phyloP scores from a whole-genome alignment of 345 rosid species.

The Bruguiera gymnorhiza region DNA sequence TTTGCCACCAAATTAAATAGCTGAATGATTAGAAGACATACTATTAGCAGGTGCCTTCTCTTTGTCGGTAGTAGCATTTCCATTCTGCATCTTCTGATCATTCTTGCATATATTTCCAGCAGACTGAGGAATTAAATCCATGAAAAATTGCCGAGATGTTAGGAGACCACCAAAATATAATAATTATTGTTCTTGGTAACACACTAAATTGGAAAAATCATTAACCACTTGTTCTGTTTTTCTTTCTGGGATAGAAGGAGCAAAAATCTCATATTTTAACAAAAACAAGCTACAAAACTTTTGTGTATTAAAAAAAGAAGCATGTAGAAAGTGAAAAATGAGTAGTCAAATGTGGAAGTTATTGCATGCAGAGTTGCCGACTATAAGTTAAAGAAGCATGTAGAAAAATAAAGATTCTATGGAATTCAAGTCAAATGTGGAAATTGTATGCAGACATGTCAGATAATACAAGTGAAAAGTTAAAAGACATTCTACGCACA shows the following conservation, averaged over 20 bases:
- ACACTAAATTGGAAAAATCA: no score
- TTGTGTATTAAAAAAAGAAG: no score
- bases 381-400: no score
- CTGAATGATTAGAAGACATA: conserved; percentile 23
- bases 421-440: neutral
- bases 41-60: conserved; percentile 46
- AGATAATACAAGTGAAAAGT: neutral
- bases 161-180: no score
- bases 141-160: no score
- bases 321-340: no score
- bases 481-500: conserved; percentile 50
- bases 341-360: neutral
- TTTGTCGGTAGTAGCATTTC: conserved; percentile 23
- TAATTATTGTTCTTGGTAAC: no score
- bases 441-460: neutral
- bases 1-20: neutral
- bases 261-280: no score
- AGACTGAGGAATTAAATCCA: conserved; percentile 51
- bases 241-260: no score
- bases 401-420: no score
- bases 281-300: no score
- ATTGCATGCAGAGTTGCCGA: neutral
- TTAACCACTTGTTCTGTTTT: no score
- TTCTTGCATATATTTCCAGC: conserved; percentile 68
- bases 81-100: conserved; percentile 42